Percentiles rank a stretch among this genome's conserved stretches.
phyloP scores from a whole-genome alignment of 2,329 filamentous ascomycete species.

The Talaromyces sp. region DNA sequence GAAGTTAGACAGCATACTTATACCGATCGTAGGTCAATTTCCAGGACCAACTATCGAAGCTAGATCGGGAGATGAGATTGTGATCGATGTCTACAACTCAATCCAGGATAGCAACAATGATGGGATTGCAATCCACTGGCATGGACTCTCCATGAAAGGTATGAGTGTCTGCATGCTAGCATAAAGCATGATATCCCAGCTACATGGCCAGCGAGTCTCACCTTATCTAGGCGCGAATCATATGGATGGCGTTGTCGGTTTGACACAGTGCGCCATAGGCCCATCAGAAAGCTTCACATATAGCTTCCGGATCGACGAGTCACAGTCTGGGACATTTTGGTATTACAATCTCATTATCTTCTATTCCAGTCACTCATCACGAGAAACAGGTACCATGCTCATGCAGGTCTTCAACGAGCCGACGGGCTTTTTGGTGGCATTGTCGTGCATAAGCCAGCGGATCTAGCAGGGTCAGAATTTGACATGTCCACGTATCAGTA shows the following conservation, averaged over 20 bases:
- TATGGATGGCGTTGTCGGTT: slow-evolving; percentile 65
- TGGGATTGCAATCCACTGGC: slow-evolving; percentile 44
- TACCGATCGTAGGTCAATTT: slow-evolving; percentile 25
- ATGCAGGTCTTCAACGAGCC: slow-evolving; percentile 37
- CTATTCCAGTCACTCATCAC: neutral
- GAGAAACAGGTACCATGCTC: slow-evolving; percentile 41
- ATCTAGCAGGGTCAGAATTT: slow-evolving; percentile 10
- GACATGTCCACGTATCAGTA: slow-evolving; percentile 19
- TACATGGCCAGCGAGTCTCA: neutral
- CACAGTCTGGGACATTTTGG: neutral
- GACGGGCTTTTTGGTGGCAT: slow-evolving; percentile 47
- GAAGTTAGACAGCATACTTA: neutral
- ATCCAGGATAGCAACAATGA: slow-evolving; percentile 17
- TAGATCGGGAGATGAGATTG: slow-evolving; percentile 41
- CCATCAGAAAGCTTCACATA: neutral
- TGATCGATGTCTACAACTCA: slow-evolving; percentile 39
- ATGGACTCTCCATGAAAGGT: slow-evolving; percentile 37
- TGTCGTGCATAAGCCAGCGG: slow-evolving; percentile 36
- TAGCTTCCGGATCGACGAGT: neutral
- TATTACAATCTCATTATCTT: neutral
- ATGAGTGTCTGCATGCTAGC: neutral
- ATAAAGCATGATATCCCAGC: neutral
- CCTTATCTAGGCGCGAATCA: neutral
- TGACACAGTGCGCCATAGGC: slow-evolving; percentile 62
- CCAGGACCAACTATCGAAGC: slow-evolving; percentile 48